Evolutionary conservation across 164 flowering plant genomes (phyloP).

Genomic region (Liquidambar formosana): DNA sequence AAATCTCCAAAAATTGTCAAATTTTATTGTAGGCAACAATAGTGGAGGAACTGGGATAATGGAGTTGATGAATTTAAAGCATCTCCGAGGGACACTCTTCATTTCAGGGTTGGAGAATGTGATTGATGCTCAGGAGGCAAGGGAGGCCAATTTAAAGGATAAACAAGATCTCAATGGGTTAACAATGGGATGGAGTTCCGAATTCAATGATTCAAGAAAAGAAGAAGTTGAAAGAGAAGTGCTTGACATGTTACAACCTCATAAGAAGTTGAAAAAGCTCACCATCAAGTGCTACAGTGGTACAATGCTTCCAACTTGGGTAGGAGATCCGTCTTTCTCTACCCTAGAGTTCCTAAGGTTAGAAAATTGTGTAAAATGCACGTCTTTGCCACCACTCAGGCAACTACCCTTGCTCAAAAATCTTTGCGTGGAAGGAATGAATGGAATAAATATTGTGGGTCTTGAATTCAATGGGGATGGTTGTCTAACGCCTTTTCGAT

Average conservation of each 20-base stretch:
- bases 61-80: conserved; percentile 3
- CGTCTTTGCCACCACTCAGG: conserved; percentile 18
- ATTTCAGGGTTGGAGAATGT: conserved; percentile 20
- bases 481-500: conserved; percentile 8
- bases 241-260: conserved; percentile 11
- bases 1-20: conserved; percentile 2
- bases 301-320: conserved; percentile 17
- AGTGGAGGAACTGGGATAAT: neutral
- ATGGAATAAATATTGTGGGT: neutral
- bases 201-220: neutral
- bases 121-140: conserved; percentile 9
- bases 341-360: neutral
- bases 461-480: conserved; percentile 1
- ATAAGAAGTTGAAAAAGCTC: conserved; percentile 8
- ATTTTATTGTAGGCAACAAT: conserved; percentile 1
- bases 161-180: conserved; percentile 12
- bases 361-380: conserved; percentile 2
- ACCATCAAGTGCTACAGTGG: conserved; percentile 9
- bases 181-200: conserved; percentile 9
- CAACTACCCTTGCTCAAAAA: conserved; percentile 17
- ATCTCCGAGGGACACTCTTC: neutral
- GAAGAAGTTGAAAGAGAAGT: neutral
- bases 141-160: conserved; percentile 10
- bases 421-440: neutral
- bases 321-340: conserved; percentile 4